These are phyloP conservation scores for Elsinoe necatrix DNA, from an alignment of 2,329 filamentous ascomycete species.

Conservation along the genomic window DNA sequence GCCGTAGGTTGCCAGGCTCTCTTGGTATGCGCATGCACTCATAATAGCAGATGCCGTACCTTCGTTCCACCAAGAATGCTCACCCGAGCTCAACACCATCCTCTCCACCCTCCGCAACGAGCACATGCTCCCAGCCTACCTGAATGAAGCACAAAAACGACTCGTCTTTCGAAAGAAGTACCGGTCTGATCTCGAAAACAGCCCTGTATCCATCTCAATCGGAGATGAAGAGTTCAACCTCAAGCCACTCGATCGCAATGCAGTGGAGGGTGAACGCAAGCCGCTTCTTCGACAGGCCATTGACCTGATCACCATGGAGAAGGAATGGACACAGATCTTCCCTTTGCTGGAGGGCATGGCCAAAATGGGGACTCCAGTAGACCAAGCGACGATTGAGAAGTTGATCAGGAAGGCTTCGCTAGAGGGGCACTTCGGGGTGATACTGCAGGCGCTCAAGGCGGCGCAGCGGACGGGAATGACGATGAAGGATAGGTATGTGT, in stretches of 20 bases:
- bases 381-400: constrained; percentile 25
- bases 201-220: constrained; percentile 36
- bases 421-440: constrained; percentile 24
- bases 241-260: constrained; percentile 26
- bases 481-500: constrained; percentile 26
- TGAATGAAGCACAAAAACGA: constrained; percentile 33
- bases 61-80: constrained; percentile 34
- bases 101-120: constrained; percentile 36
- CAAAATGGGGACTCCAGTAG: constrained; percentile 20
- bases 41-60: constrained; percentile 31
- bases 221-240: constrained; percentile 34
- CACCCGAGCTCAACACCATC: constrained; percentile 33
- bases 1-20: neutral
- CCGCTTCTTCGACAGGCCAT: constrained; percentile 26
- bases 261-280: constrained; percentile 26
- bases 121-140: constrained; percentile 38
- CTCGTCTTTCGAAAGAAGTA: constrained; percentile 37
- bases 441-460: constrained; percentile 28
- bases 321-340: constrained; percentile 32
- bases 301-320: constrained; percentile 23
- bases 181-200: constrained; percentile 34
- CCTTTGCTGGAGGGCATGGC: constrained; percentile 28
- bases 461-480: constrained; percentile 29
- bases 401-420: constrained; percentile 27
- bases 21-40: neutral